These are phyloP conservation scores for Pochonia chlamydosporia DNA, from an alignment of 2,329 filamentous ascomycete genomes.

Conservation along the genomic window DNA sequence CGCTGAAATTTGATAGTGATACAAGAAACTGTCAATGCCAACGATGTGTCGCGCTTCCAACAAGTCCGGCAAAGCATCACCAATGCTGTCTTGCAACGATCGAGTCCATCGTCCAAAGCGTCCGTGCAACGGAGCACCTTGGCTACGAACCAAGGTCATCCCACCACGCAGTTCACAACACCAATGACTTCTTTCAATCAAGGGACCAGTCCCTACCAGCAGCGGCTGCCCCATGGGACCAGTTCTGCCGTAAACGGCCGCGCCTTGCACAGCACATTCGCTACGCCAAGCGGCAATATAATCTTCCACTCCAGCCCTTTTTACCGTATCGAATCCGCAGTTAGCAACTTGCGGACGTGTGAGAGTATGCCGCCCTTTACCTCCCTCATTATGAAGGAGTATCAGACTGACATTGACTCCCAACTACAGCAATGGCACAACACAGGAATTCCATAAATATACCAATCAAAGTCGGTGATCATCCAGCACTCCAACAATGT, in stretches of 20 bases:
- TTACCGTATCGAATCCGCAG: conserved; percentile 61
- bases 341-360: conserved; percentile 62
- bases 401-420: conserved; percentile 10
- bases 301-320: conserved; percentile 74
- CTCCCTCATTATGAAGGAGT: conserved; percentile 21
- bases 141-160: not conserved
- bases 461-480: conserved; percentile 41
- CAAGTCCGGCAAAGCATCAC: conserved; percentile 38
- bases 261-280: conserved; percentile 12
- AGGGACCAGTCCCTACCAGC: conserved; percentile 7
- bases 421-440: conserved; percentile 46
- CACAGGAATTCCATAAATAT: conserved; percentile 44
- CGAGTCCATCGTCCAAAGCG: conserved; percentile 19
- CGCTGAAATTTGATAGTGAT: conserved; percentile 30
- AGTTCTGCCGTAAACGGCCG: conserved; percentile 14
- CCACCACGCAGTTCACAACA: conserved; percentile 9
- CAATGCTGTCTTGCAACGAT: conserved; percentile 24
- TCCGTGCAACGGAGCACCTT: conserved; percentile 7
- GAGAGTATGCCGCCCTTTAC: conserved; percentile 51
- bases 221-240: conserved; percentile 11
- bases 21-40: conserved; percentile 28
- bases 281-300: conserved; percentile 12
- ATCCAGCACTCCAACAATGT: conserved; percentile 49
- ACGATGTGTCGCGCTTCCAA: conserved; percentile 34
- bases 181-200: conserved; percentile 16